Percentiles rank a stretch among this genome's conserved stretches.
Conservation (phyloP, 1,139 yeast genomes). For the Barnettozyma hawaiiensis region DNA sequence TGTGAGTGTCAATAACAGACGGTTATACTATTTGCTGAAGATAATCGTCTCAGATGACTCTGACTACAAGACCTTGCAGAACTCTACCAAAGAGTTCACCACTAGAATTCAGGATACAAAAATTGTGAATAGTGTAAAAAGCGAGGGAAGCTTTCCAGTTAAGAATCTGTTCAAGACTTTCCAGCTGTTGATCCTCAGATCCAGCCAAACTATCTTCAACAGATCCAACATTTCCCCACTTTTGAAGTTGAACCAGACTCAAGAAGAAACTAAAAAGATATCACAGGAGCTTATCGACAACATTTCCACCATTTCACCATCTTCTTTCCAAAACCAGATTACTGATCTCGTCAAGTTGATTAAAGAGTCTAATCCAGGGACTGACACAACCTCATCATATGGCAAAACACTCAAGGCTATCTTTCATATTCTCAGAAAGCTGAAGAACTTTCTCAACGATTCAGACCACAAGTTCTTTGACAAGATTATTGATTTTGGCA, state of each 20-base stretch:
- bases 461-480: conserved; percentile 35
- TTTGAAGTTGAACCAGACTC: conserved; percentile 40
- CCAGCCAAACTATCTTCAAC: conserved; percentile 60
- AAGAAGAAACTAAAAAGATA: conserved; percentile 29
- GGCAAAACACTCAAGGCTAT: conserved; percentile 51
- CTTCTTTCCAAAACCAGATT: conserved; percentile 57
- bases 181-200: conserved; percentile 53
- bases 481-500: conserved; percentile 40
- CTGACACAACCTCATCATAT: conserved; percentile 11
- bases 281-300: conserved; percentile 54
- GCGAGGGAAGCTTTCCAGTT: conserved; percentile 34
- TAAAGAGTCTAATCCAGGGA: conserved; percentile 28
- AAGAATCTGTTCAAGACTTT: conserved; percentile 48
- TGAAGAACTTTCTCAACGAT: conserved; percentile 25
- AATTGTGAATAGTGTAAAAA: conserved; percentile 38
- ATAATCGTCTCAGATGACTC: conserved; percentile 52
- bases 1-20: conserved; percentile 47
- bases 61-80: conserved; percentile 54
- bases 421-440: conserved; percentile 48
- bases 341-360: conserved; percentile 43
- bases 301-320: conserved; percentile 59
- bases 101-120: conserved; percentile 49
- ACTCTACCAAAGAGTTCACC: conserved; percentile 57
- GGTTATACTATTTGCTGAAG: conserved; percentile 52
- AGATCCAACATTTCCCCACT: conserved; percentile 56